Percentiles rank a stretch among this genome's conserved stretches.
These are phyloP conservation scores for Tulasnella sp. DNA, from an alignment of 768 basidiomycete species.

Conservation along the genomic window DNA sequence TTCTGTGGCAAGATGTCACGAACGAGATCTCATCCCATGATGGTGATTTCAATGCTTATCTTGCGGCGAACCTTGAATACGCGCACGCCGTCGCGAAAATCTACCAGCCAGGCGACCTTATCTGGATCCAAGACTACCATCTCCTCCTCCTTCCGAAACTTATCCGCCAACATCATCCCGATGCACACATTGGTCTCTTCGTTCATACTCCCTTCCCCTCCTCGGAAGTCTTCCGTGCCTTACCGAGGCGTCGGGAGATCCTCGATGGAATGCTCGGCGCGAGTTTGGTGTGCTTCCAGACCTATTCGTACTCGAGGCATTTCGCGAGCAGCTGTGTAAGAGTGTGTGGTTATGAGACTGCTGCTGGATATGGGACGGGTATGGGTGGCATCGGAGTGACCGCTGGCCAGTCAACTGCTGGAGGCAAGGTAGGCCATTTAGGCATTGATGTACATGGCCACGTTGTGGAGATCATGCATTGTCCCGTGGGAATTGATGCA, in stretches of 20 bases:
- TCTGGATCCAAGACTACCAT: slow-evolving; percentile 96
- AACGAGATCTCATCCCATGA: slow-evolving; percentile 82
- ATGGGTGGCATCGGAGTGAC: slow-evolving; percentile 4
- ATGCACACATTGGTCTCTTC: slow-evolving; percentile 76
- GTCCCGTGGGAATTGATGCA: slow-evolving; percentile 92
- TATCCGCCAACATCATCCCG: slow-evolving; percentile 52
- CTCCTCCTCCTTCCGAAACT: slow-evolving; percentile 81
- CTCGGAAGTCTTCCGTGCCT: slow-evolving; percentile 88
- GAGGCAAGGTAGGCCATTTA: slow-evolving; percentile 33
- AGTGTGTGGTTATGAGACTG: slow-evolving; percentile 89
- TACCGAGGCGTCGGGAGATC: slow-evolving; percentile 85
- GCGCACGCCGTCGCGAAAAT: slow-evolving; percentile 61
- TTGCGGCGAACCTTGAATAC: slow-evolving; percentile 74
- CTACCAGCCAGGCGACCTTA: slow-evolving; percentile 80
- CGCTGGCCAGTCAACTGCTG: slow-evolving; percentile 10
- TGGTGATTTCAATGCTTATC: slow-evolving; percentile 64
- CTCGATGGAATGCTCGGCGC: slow-evolving; percentile 97
- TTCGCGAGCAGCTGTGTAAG: slow-evolving; percentile 91
- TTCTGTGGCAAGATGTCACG: slow-evolving; percentile 94
- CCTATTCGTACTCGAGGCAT: slow-evolving; percentile 90
- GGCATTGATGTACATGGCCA: slow-evolving; percentile 66
- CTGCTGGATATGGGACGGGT: slow-evolving; percentile 21
- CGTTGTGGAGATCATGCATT: slow-evolving; percentile 71
- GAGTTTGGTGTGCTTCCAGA: slow-evolving; percentile 90
- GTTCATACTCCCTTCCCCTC: slow-evolving; percentile 98